Evolutionary conservation across 805 yeast genomes (phyloP), one percentile per base, ranked within the genome.

Genomic region (Ogataea sp.): DNA sequence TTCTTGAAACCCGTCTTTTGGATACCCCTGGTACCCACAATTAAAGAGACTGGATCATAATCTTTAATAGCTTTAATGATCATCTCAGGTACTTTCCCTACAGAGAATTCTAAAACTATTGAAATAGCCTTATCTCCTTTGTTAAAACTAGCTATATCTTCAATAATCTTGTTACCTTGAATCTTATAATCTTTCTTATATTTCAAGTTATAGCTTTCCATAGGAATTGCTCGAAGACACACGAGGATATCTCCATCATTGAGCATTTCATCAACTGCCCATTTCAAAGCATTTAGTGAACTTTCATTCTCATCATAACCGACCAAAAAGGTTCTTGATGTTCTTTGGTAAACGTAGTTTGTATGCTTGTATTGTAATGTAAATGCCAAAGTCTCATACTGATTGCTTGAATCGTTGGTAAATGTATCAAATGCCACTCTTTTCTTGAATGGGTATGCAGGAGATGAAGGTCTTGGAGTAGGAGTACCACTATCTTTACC

Each of bases 221-320:
- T 59, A 4, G 69, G 63, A 5, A 71, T 48, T 5, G 67, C 75
- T 24, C 70, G 54, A 16, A 71, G 46, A 29, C 71, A 64, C 2
- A 71, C 67, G 6, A 71, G 47, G 17, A 68, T 71, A 44, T 71
- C 76, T 17, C 70, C 69, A 40, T 71, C 72, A 20, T 54, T 59
- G 15, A 64, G 53, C 40, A 71, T 53, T 41, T 70, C 67, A 30
- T 64, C 68, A 4, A 71, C 44, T 2, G 70, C 55, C 75, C 75
- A 71, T 35, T 56, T 62, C 20, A 71, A 45, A 5, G 73, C 73
- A 11, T 53, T 51, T n/a, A 62, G 56, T 14, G 74, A 65, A 40
- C 64, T 61, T 27, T 58, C 62, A 42, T 64, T 61, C 17, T 63
- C 59, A 48, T 70, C 72, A 36, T 61, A 64, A 4, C 72, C 74